These are phyloP conservation scores for Xylariaceae sp. DNA, from an alignment of 2,329 filamentous ascomycete species.

Conservation along the genomic window DNA sequence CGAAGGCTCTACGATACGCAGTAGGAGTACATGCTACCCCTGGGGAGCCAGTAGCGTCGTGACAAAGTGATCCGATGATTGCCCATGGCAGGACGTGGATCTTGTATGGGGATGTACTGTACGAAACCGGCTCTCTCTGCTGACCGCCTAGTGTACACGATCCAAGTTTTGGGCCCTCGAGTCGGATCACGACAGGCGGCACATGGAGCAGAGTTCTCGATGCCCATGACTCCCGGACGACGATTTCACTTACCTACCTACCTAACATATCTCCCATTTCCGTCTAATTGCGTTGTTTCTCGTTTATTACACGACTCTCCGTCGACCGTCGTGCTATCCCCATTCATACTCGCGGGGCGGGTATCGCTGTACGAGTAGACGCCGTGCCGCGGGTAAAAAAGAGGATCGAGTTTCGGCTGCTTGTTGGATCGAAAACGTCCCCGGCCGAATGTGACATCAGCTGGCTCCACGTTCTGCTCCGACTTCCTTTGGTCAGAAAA, in stretches of 20 bases:
- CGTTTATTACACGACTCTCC: conserved; percentile 1
- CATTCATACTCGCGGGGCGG: conserved; percentile 1
- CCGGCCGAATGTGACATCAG: conserved; percentile 4
- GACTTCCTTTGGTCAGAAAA: background rate
- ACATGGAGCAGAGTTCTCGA: background rate
- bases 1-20: background rate
- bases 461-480: conserved; percentile 6
- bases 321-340: conserved; percentile 1
- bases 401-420: background rate
- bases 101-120: conserved; percentile 3
- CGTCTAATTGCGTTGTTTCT: conserved; percentile 2
- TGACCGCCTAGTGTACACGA: conserved; percentile 11
- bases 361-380: background rate
- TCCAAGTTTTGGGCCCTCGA: background rate
- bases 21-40: background rate
- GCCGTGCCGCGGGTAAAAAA: conserved; percentile 1
- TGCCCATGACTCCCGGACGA: background rate
- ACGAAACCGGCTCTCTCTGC: conserved; percentile 5
- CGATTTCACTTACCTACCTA: conserved; percentile 3
- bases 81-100: background rate
- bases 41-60: conserved; percentile 9
- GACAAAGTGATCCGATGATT: background rate
- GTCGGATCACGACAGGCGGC: conserved; percentile 2
- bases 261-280: background rate
- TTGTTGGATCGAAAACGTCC: background rate